Evolutionary conservation across 2,329 filamentous ascomycete species (phyloP).

Genomic region (Colletotrichum liaoningense): DNA sequence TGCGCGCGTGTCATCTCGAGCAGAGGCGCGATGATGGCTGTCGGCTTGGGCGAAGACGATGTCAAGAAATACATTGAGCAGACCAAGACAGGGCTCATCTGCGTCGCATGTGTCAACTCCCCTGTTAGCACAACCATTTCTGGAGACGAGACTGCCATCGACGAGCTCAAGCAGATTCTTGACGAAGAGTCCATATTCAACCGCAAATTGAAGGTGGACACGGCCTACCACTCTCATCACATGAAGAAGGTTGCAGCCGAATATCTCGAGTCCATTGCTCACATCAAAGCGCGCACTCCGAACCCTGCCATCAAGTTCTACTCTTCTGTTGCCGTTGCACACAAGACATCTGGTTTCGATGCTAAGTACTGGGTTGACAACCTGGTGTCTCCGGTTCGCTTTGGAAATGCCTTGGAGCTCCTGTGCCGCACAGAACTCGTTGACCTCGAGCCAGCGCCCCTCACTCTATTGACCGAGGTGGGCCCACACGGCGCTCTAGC

Average conservation of each 20-base stretch:
- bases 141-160: constrained; percentile 32
- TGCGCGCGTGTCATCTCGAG: constrained; percentile 38
- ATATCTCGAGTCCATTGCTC: constrained; percentile 35
- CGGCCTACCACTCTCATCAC: constrained; percentile 38
- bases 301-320: constrained; percentile 23
- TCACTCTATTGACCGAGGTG: background rate
- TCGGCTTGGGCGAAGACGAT: constrained; percentile 58
- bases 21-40: constrained; percentile 66
- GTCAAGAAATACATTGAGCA: constrained; percentile 43
- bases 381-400: constrained; percentile 47
- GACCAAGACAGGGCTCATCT: constrained; percentile 35
- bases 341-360: background rate
- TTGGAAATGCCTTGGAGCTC: constrained; percentile 42
- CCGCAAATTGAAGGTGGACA: constrained; percentile 36
- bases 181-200: constrained; percentile 26
- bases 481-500: background rate
- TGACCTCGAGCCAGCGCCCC: background rate
- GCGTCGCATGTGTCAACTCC: constrained; percentile 60
- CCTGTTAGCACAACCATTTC: constrained; percentile 63
- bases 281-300: background rate
- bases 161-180: constrained; percentile 42
- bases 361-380: constrained; percentile 50
- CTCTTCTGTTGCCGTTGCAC: constrained; percentile 15
- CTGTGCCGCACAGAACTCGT: background rate
- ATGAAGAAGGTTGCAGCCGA: constrained; percentile 38